Evolutionary conservation across 2,329 filamentous ascomycete species (phyloP), one percentile per base, ranked within the genome.

Genomic region (Blastomyces parvus): DNA sequence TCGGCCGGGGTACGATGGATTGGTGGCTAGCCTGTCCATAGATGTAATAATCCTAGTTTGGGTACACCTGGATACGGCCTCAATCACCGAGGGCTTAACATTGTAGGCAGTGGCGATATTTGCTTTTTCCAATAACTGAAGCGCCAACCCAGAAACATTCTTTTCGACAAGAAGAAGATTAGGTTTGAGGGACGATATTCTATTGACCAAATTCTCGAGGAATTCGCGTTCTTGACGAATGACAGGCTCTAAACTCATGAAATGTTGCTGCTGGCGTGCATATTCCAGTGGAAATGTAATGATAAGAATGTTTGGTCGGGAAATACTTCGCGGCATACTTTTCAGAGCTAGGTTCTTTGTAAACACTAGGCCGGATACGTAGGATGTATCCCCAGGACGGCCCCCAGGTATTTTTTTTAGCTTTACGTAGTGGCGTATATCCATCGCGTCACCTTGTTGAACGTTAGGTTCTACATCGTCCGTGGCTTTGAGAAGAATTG

Each of bases 141-240:
- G 80, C 2, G 95, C 94, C 56, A 97, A 81, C 0, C 94, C 93
- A 2, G 94, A 94, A 17, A 99, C 90, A 68, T 93, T 90, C 69
- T 91, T 93, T 73, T 97, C 89, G 0, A 94, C 91, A n/a, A 99
- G 83, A 22, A 99, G 80, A 13, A 99, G 81, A 60, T 93, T 89
- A 7, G 94, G 94, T 40, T 87, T 85, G 33, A 97, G 81, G 46
- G 91, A 90, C 64, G 90, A 87, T 69, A 99, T 97, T 62, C 94
- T 86, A 71, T 90, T 92, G 36, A 99, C 91, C 63, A 99, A 85
- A 71, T 96, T 94, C 68, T 88, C 85, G 33, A 99, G 80, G 68
- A 94, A 99, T 72, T 99, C 94, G 68, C 90, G 88, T 76, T 99
- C 95, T 74, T 99, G 94, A 62, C 93, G 89, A 69, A 99, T 96